Evolutionary conservation across 495 filamentous ascomycete species (phyloP).

Genomic region (Penicillium manginii): DNA sequence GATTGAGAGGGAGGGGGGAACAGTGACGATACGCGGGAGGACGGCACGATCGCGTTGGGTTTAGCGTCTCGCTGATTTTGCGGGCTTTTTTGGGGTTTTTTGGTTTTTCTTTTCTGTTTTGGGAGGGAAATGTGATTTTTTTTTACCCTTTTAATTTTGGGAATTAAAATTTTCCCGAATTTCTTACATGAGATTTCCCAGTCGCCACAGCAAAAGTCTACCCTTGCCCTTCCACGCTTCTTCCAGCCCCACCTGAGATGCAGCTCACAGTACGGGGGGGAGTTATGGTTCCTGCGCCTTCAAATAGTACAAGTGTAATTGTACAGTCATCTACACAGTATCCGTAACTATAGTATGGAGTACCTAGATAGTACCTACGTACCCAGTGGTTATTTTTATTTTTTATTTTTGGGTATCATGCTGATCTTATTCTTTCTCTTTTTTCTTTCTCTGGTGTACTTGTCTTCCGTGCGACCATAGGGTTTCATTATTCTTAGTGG

Average conservation of each 20-base stretch:
- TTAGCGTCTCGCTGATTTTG: constrained; percentile 18
- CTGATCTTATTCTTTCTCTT: not conserved
- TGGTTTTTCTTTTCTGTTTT: constrained; percentile 4
- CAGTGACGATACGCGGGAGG: constrained; percentile 32
- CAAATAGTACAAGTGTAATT: constrained; percentile 7
- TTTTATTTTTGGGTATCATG: no score
- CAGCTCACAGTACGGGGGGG: constrained; percentile 16
- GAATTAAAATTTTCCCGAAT: not conserved
- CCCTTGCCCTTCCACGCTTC: constrained; percentile 15
- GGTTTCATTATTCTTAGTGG: constrained; percentile 20
- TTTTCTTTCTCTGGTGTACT: no score
- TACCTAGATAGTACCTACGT: not conserved
- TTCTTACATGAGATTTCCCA: constrained; percentile 6
- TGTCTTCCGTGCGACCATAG: constrained; percentile 3
- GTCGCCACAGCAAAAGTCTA: constrained; percentile 8
- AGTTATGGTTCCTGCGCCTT: constrained; percentile 25
- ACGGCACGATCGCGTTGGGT: constrained; percentile 31
- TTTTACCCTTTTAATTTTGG: constrained; percentile 7
- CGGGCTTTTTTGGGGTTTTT: constrained; percentile 13
- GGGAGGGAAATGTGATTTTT: no score
- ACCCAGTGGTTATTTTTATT: not conserved
- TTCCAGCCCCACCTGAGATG: constrained; percentile 23
- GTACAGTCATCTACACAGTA: not conserved
- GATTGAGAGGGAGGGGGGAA: constrained; percentile 14
- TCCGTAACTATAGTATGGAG: not conserved